Evolutionary conservation across 805 yeast species (phyloP).

Genomic region (Wickerhamiella siamensis): DNA sequence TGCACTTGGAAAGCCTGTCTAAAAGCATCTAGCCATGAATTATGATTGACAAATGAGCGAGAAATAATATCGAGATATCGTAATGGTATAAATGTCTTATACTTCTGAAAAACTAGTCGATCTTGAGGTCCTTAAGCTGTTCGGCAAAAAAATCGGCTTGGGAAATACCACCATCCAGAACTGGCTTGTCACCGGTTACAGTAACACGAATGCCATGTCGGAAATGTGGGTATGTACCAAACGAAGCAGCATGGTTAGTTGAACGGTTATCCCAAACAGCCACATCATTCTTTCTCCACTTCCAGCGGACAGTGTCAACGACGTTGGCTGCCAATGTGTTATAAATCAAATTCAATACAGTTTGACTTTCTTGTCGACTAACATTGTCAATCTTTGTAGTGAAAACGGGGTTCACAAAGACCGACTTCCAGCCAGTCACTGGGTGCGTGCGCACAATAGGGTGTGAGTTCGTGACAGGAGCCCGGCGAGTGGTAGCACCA

Average conservation of each 20-base stretch:
- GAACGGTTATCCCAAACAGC: conserved; percentile 48
- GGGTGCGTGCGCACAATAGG: conserved; percentile 53
- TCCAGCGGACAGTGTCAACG: conserved; percentile 22
- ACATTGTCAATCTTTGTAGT: conserved; percentile 38
- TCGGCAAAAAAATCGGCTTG: conserved; percentile 9
- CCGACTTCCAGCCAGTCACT: conserved; percentile 46
- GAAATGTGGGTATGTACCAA: conserved; percentile 56
- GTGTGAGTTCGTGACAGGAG: conserved; percentile 37
- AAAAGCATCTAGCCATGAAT: no score
- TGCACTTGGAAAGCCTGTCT: no score
- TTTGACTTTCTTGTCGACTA: conserved; percentile 34
- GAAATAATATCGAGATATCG: no score
- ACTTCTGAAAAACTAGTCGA: no score
- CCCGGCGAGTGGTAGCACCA: conserved; percentile 12
- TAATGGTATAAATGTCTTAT: no score
- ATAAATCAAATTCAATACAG: conserved; percentile 33
- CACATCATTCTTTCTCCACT: conserved; percentile 37
- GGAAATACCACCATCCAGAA: conserved; percentile 14
- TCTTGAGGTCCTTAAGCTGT: neutral
- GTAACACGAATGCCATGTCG: conserved; percentile 67
- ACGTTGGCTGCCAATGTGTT: conserved; percentile 30
- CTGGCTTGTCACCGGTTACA: conserved; percentile 61
- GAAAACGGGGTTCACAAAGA: conserved; percentile 35
- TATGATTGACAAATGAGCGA: no score
- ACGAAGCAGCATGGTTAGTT: conserved; percentile 44